Conservation (phyloP, 129 eudicot genomes). For the Flaveria brownii region DNA sequence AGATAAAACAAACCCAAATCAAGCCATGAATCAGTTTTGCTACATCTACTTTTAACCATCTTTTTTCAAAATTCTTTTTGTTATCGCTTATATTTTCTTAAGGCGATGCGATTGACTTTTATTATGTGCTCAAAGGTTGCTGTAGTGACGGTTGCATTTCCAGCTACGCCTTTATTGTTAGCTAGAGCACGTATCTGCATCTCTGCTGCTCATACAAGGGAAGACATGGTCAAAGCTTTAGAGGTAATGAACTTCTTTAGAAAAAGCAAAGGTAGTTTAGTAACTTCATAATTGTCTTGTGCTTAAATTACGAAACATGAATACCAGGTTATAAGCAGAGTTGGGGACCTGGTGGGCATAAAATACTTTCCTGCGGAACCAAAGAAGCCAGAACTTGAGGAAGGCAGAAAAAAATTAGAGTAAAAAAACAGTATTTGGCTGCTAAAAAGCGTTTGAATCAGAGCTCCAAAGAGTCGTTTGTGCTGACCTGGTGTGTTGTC, state of each 20-base stretch:
- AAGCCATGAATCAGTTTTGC: neutral
- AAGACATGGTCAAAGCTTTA: constrained; percentile 76
- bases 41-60: neutral
- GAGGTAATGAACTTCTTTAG: constrained; percentile 42
- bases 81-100: neutral
- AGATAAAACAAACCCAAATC: neutral
- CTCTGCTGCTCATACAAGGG: constrained; percentile 90
- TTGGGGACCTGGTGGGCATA: constrained; percentile 86
- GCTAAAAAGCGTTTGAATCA: neutral
- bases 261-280: neutral
- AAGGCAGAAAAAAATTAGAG: constrained; percentile 52
- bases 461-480: neutral
- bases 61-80: neutral
- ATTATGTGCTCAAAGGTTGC: constrained; percentile 53
- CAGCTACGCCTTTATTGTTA: constrained; percentile 80
- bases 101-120: constrained; percentile 5
- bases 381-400: constrained; percentile 64
- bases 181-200: constrained; percentile 90
- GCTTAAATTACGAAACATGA: neutral
- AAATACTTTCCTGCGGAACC: constrained; percentile 96
- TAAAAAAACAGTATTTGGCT: constrained; percentile 19
- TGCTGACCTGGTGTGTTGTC: constrained; percentile 17
- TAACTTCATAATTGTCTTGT: neutral
- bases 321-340: constrained; percentile 73
- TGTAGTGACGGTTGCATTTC: constrained; percentile 87